phyloP scores from a whole-genome alignment of 345 rosid species.

The Murraya paniculata region DNA sequence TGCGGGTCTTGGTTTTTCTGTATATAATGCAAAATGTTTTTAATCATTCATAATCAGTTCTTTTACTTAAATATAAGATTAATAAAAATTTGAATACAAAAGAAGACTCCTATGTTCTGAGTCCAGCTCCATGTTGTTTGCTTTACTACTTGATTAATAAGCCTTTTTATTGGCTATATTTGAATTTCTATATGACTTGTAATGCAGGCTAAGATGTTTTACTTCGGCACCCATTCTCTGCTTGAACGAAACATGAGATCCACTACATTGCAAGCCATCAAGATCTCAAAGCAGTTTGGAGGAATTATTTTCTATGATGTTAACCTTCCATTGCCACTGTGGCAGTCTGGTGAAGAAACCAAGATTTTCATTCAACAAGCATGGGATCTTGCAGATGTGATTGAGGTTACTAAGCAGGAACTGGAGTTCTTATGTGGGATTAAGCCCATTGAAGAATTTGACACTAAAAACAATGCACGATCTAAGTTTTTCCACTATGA shows the following conservation, averaged over 20 bases:
- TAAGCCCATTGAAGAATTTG: constrained; percentile 62
- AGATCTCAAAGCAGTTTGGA: constrained; percentile 68
- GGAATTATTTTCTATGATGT: constrained; percentile 73
- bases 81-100: neutral
- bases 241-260: constrained; percentile 75
- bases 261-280: constrained; percentile 64
- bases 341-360: constrained; percentile 78
- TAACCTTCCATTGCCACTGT: constrained; percentile 79
- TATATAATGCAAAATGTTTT: neutral
- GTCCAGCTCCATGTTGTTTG: neutral
- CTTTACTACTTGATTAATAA: neutral
- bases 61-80: neutral
- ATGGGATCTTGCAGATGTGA: constrained; percentile 69
- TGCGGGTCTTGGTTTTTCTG: neutral
- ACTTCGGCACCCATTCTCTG: constrained; percentile 77
- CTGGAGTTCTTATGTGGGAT: constrained; percentile 84
- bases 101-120: neutral
- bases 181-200: constrained; percentile 23
- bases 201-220: constrained; percentile 82
- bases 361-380: constrained; percentile 60
- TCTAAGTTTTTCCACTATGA: constrained; percentile 73
- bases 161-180: neutral
- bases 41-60: neutral
- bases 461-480: constrained; percentile 52
- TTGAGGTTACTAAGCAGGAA: constrained; percentile 89